Conservation (phyloP, 176 grass and related monocot genomes). For the Echinochloa phyllopogon region DNA sequence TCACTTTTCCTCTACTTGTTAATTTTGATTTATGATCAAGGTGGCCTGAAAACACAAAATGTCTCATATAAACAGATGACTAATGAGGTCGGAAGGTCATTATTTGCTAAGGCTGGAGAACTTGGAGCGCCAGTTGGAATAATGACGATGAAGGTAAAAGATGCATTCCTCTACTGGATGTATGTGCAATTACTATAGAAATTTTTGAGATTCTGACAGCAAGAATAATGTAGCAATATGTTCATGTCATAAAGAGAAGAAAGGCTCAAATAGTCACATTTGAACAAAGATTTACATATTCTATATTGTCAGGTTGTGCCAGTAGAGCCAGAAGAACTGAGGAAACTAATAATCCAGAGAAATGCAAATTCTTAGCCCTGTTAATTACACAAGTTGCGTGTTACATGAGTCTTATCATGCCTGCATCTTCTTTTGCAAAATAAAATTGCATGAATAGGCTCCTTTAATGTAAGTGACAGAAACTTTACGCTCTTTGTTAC, state of each 20-base stretch:
- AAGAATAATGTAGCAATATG: slow-evolving; percentile 2
- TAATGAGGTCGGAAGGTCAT: slow-evolving; percentile 82
- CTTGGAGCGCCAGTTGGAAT: slow-evolving; percentile 85
- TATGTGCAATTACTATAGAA: neutral
- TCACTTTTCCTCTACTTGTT: neutral
- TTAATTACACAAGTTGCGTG: neutral
- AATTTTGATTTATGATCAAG: slow-evolving; percentile 1
- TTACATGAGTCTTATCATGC: neutral
- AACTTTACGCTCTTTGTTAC: neutral
- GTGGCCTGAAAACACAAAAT: slow-evolving; percentile 33
- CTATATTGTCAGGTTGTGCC: slow-evolving; percentile 5
- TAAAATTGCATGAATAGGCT: neutral
- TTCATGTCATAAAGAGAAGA: neutral
- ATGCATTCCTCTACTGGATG: slow-evolving; percentile 8
- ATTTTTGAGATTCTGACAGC: neutral
- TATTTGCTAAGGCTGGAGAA: slow-evolving; percentile 87
- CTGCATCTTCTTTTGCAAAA: neutral
- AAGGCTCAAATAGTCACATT: neutral
- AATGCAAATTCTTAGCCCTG: neutral
- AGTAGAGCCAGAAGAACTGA: neutral
- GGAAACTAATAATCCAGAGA: neutral
- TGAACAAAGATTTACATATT: neutral
- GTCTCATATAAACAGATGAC: slow-evolving; percentile 63
- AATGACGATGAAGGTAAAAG: slow-evolving; percentile 78
- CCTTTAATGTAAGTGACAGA: neutral